Conservation (phyloP, 2,329 filamentous ascomycete species). For the Verticillium zaregamsianum region DNA sequence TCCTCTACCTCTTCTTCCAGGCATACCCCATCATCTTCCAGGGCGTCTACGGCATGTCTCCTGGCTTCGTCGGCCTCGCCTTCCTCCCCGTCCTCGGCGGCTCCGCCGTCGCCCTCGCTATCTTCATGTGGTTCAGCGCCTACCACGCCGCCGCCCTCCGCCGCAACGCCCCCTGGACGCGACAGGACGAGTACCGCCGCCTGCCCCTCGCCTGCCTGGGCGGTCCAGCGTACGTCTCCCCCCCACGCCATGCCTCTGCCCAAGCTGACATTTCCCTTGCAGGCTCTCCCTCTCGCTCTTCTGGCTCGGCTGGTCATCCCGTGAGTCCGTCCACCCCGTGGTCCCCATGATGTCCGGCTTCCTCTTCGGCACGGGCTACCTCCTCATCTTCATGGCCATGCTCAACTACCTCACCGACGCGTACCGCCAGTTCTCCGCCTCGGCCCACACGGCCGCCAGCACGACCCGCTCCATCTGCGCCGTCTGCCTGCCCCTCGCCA, state of each 20-base stretch:
- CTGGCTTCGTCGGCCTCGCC: conserved; percentile 61
- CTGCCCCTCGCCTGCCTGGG: conserved; percentile 48
- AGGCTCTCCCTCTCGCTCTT: conserved; percentile 43
- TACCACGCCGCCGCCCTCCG: conserved; percentile 19
- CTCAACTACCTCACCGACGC: conserved; percentile 63
- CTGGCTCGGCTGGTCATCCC: conserved; percentile 59
- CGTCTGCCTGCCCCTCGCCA: conserved; percentile 51
- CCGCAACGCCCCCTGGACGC: conserved; percentile 23
- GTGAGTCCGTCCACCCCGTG: conserved; percentile 41
- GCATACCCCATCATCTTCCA: conserved; percentile 70
- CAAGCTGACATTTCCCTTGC: background rate
- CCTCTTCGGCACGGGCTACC: conserved; percentile 57
- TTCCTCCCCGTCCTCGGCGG: conserved; percentile 51
- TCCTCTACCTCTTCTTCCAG: conserved; percentile 70
- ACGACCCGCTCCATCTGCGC: conserved; percentile 14
- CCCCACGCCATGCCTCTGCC: conserved; percentile 16
- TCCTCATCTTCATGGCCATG: conserved; percentile 60
- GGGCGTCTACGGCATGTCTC: conserved; percentile 55
- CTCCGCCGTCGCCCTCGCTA: conserved; percentile 14
- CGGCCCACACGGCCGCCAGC: conserved; percentile 15
- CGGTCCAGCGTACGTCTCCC: conserved; percentile 48
- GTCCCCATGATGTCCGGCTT: conserved; percentile 57
- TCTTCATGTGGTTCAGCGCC: conserved; percentile 21
- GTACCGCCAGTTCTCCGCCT: conserved; percentile 36
- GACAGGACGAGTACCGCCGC: conserved; percentile 27